These are phyloP conservation scores for Cercospora zeae-maydis DNA, from an alignment of 2,329 filamentous ascomycete genomes.

Conservation along the genomic window DNA sequence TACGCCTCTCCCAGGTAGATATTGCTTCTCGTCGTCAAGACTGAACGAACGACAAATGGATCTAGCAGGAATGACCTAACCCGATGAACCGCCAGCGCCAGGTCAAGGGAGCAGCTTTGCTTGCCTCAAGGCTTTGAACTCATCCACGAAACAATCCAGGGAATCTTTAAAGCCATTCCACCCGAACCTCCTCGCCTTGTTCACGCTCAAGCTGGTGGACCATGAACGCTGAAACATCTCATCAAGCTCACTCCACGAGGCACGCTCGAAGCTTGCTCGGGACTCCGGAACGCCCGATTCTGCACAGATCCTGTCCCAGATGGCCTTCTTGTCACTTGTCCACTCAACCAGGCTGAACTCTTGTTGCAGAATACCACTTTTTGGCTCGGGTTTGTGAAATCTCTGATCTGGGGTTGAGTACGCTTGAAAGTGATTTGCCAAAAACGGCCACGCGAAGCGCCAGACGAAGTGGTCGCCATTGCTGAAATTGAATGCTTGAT, in stretches of 20 bases:
- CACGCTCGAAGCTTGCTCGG: conserved; percentile 40
- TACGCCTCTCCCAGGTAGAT: too few species aligned
- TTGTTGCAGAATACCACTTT: conserved; percentile 36
- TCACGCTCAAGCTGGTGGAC: conserved; percentile 44
- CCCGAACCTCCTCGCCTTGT: conserved; percentile 46
- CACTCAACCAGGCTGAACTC: conserved; percentile 44
- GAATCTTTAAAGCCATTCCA: conserved; percentile 44
- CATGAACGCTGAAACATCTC: conserved; percentile 46
- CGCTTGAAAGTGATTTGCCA: conserved; percentile 38
- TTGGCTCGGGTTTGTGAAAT: conserved; percentile 26
- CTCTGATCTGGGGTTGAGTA: conserved; percentile 20
- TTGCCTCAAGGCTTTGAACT: conserved; percentile 37
- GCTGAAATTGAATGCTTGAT: conserved; percentile 44
- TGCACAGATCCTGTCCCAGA: conserved; percentile 40
- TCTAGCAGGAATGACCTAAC: too few species aligned
- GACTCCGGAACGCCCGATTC: conserved; percentile 39
- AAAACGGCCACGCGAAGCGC: conserved; percentile 43
- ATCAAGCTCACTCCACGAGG: conserved; percentile 45
- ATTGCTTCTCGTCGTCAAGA: too few species aligned
- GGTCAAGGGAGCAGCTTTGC: not conserved
- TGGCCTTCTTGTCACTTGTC: conserved; percentile 38
- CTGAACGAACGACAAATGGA: too few species aligned
- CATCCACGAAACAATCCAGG: conserved; percentile 39
- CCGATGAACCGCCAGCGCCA: not conserved
- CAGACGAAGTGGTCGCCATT: conserved; percentile 42